Percentiles rank a stretch among this genome's conserved stretches.
phyloP scores from a whole-genome alignment of 2,329 filamentous ascomycete genomes.

The Monilinia aucupariae region DNA sequence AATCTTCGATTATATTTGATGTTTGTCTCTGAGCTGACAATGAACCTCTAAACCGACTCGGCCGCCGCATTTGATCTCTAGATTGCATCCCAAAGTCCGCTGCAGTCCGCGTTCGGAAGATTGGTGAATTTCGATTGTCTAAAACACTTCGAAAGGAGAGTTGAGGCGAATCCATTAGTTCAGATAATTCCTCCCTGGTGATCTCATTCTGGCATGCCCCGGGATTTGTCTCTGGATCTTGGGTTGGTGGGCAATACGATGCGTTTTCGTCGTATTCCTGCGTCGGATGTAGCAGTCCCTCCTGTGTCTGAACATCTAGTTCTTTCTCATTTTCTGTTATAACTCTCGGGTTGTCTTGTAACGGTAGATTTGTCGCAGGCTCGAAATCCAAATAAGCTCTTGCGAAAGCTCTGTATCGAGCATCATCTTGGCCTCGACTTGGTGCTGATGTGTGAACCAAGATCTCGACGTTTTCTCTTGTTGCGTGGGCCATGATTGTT shows the following conservation, averaged over 20 bases:
- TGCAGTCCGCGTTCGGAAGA: constrained; percentile 20
- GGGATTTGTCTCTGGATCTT: constrained; percentile 10
- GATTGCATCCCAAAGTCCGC: background rate
- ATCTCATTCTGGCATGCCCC: background rate
- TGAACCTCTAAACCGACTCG: background rate
- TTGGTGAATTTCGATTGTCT: constrained; percentile 32
- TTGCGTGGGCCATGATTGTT: constrained; percentile 22
- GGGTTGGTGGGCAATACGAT: constrained; percentile 22
- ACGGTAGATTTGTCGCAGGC: constrained; percentile 19
- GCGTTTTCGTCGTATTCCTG: constrained; percentile 26
- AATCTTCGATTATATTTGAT: constrained; percentile 51
- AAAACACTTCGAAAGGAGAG: constrained; percentile 31
- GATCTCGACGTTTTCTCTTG: constrained; percentile 32
- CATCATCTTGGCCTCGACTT: constrained; percentile 33
- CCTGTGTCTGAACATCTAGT: constrained; percentile 34
- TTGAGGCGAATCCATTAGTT: constrained; percentile 20
- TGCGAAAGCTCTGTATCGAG: constrained; percentile 32
- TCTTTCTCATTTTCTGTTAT: background rate
- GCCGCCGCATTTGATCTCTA: background rate
- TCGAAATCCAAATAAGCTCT: constrained; percentile 32
- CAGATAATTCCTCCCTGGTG: background rate
- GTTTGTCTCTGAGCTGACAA: constrained; percentile 38
- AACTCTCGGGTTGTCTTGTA: constrained; percentile 12
- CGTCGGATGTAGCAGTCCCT: constrained; percentile 20
- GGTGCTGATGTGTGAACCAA: constrained; percentile 34